Evolutionary conservation across 2,329 filamentous ascomycete species (phyloP), one percentile per base, ranked within the genome.

Genomic region (Arthrocladium fulminans): DNA sequence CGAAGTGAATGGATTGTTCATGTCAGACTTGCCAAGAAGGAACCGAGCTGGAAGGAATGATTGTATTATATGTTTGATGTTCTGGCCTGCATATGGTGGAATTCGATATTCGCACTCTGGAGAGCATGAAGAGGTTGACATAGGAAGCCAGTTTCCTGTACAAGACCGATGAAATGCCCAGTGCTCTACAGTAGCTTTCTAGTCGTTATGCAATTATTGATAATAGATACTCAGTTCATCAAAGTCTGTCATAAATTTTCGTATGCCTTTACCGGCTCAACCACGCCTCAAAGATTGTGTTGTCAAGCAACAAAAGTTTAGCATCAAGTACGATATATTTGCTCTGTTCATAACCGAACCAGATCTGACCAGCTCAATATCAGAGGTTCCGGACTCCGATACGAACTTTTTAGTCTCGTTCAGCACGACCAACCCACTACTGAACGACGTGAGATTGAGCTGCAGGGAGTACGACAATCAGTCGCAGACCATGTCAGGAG

Each of bases 21-120:
- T 45, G 43, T 35, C 24, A 20, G 19, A 35, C 20, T 35, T 40
- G 9, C 23, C 9, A 6, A 37, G 34, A 22, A 22, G 37, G 37
- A 24, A n/a, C n/a, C 10, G 13, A 35, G 13, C 32, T 25, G 43
- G 43, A 30, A 45, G 43, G 43, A 23, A 23, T 5, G 10, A 23
- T 45, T 45, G 43, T 45, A 45, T 19, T 38, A 45, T 45, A 45
- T 45, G 20, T 45, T 45, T 40, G 37, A 40, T 40, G 23, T 10
- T 22, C 15, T 15, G n/a, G n/a, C n/a, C 24, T 35, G 43, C 32
- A 35, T 45, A 45, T 35, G 29, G 20, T 37, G 13, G 30, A 22
- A 40, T 40, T 40, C 22, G 43, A 38, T 45, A 24, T 45, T n/a
- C 24, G 24, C 10, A 45, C 37, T 37, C 24, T 22, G 15, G 17